Base-by-base conservation (phyloP, 108 stramenopile genomes). In the Cyclostephanos tholiformis region DNA sequence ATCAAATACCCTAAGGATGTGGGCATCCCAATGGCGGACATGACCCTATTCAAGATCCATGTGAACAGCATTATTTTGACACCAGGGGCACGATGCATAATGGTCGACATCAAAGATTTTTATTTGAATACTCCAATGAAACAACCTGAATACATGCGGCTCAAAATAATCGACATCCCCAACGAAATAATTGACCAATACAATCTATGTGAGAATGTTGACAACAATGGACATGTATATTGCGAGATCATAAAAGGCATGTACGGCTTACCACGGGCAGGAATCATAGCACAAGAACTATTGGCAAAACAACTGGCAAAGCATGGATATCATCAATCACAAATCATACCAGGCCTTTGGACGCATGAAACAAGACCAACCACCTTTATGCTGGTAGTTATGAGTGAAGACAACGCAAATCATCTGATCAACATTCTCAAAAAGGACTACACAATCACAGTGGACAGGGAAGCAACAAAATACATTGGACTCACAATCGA, bases 241-340 rank as follows among this genome's bases (percentile, higher is more conserved):
- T 41, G 53, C 17, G 75, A 59, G 27, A 63, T 77, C 16, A 16
- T 12, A 16, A 63, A 65, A 52, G 83, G 83, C 19, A 84, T 84
- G 83, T 84, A 84, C 43, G 83, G 83, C 4, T 75, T 84, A 4
- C 74, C 78, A 10, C 83, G 80, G 38, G 77, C 83, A n/a, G 72
- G 83, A 61, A 46, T 69, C 14, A 61, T 84, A 46, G 68, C 81
- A 46, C 69, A 81, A 36, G 46, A 70, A 4, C 58, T 29, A 38
- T 59, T 81, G n/a, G 23, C 19, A 55, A 41, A 5, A 19, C 32
- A 26, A 48, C 51, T 81, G 35, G 59, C 13, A 6, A 20, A n/a
- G 10, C 14, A 74, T 65, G 80, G 80, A 10, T 81, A 81, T 52
- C 25, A 57, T 17, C 62, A 25, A 19, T 25, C 36, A 23, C 10